phyloP scores from a whole-genome alignment of 345 rosid genomes.

The Pistacia integerrima region DNA sequence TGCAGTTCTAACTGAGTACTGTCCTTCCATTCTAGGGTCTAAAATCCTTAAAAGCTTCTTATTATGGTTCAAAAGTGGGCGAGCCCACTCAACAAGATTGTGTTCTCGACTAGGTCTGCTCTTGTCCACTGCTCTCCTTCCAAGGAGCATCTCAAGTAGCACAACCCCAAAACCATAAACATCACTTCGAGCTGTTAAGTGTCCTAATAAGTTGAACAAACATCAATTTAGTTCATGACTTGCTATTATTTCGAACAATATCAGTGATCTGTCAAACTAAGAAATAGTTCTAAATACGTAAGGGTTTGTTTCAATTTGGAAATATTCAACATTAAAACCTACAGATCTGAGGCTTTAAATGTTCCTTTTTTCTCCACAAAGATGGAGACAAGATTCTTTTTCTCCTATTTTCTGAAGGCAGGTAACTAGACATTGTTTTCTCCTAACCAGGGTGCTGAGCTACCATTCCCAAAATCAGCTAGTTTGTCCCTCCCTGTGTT shows the following conservation, averaged over 20 bases:
- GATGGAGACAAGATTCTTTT: not conserved
- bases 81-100: conserved; percentile 97
- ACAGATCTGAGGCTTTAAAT: not conserved
- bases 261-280: not conserved
- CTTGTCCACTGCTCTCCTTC: conserved; percentile 95
- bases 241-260: not conserved
- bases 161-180: conserved; percentile 96
- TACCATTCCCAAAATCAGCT: not conserved
- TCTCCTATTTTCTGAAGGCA: not conserved
- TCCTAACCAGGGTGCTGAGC: not conserved
- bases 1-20: conserved; percentile 57
- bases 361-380: not conserved
- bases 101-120: conserved; percentile 85
- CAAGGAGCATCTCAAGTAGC: conserved; percentile 91
- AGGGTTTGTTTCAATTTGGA: not conserved
- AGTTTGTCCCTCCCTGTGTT: no score
- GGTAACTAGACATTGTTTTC: not conserved
- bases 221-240: conserved; percentile 16
- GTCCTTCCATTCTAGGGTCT: conserved; percentile 93
- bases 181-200: conserved; percentile 94
- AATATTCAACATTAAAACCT: not conserved
- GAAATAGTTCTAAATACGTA: not conserved
- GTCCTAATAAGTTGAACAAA: conserved; percentile 55
- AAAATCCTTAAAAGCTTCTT: conserved; percentile 85
- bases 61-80: conserved; percentile 79